Percentiles rank a stretch among this genome's conserved stretches.
phyloP scores from a whole-genome alignment of 306 rosid species.

The Abrus pulchellus region DNA sequence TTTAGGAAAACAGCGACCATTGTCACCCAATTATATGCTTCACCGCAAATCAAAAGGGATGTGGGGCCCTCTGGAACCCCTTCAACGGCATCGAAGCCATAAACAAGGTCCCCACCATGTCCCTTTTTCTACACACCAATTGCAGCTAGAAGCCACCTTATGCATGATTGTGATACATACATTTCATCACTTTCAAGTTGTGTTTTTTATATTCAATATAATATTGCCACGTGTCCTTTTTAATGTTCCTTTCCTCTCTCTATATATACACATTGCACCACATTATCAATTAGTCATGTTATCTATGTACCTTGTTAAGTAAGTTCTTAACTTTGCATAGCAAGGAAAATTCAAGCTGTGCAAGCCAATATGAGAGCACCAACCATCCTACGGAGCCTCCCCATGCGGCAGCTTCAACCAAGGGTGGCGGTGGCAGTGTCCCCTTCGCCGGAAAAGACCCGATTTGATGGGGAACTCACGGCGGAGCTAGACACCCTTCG shows the following conservation, averaged over 20 bases:
- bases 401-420: constrained; percentile 39
- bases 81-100: constrained; percentile 36
- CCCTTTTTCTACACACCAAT: constrained; percentile 34
- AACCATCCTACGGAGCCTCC: constrained; percentile 48
- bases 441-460: constrained; percentile 48
- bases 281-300: constrained; percentile 34
- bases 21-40: constrained; percentile 38
- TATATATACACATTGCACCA: constrained; percentile 33
- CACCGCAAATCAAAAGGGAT: constrained; percentile 35
- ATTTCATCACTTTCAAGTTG: background rate
- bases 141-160: constrained; percentile 43
- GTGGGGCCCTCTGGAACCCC: constrained; percentile 26
- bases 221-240: constrained; percentile 37
- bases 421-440: constrained; percentile 25
- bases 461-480: constrained; percentile 46
- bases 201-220: constrained; percentile 4
- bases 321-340: background rate
- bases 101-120: constrained; percentile 34
- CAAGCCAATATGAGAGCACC: constrained; percentile 50
- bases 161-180: background rate
- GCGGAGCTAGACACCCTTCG: constrained; percentile 46
- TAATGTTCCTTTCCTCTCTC: constrained; percentile 2
- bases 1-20: background rate
- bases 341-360: background rate
- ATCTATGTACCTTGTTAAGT: background rate